Evolutionary conservation across 192 early-diverging fungal species (phyloP), one percentile per base, ranked within the genome.

Genomic region (Spizellomyces punctatus): DNA sequence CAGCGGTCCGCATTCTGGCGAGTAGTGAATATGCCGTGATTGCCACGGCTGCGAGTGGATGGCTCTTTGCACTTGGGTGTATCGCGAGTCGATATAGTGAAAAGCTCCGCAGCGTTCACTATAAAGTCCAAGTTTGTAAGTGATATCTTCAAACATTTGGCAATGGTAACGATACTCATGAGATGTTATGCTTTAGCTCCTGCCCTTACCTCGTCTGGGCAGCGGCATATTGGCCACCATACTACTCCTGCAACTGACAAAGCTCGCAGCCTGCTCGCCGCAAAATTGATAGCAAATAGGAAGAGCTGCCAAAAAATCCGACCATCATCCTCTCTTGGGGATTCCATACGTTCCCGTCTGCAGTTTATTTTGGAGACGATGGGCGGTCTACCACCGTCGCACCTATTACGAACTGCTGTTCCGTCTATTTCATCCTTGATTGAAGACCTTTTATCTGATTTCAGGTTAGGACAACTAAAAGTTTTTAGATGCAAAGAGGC

Each of bases 61-160:
- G 79, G 80, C 22, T 79, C 7, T 82, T 82, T 80, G 80, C 77
- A 5, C 12, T 79, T 14, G 52, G 46, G 6, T 78, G 74, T 14
- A 41, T 83, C 16, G 58, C 42, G 9, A 63, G 61, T 21, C 63
- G 61, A 45, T 46, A 46, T 4, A 36, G 22, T 21, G 80, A 82
- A 69, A 66, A 45, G 16, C 16, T 74, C 5, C 48, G 52, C 16
- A 79, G 72, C 22, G 71, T 78, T 10, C 71, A 80, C 22, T 80
- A 80, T 48, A 43, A 63, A 22, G 66, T 80, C 10, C 63, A 62
- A 47, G 75, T 78, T 46, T 69, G 76, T 77, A 46, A 75, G 64
- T 68, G 46, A 14, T 16, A 41, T 70, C 1, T 14, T 22, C 27
- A 0, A 36, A 36, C 27, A 36, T 36, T 36, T 47, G 41, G 3